Percentiles rank a stretch among this genome's conserved stretches.
phyloP scores from a whole-genome alignment of 345 rosid genomes.

The Eucalyptus erythrocorys region DNA sequence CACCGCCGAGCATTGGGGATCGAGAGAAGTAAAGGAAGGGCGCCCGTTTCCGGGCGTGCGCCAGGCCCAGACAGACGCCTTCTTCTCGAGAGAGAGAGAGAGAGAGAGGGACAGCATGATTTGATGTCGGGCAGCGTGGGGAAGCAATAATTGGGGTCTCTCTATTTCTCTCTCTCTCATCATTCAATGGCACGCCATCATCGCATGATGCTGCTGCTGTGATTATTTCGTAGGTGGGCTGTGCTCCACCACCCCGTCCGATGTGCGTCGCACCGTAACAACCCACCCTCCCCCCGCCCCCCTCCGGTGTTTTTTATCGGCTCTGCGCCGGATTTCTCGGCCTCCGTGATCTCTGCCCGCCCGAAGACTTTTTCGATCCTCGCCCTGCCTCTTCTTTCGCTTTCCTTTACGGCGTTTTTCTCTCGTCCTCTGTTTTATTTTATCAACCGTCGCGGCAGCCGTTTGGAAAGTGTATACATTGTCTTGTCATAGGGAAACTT shows the following conservation, averaged over 20 bases:
- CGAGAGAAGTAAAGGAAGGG: background rate
- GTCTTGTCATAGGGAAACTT: background rate
- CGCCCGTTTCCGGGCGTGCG: background rate
- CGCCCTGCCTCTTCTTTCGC: background rate
- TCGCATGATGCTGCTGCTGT: background rate
- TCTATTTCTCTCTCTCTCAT: background rate
- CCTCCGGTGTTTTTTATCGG: background rate
- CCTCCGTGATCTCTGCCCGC: background rate
- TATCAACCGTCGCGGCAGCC: background rate
- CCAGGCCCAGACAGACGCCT: background rate
- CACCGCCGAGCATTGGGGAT: background rate
- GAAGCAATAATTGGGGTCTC: slow-evolving; percentile 20
- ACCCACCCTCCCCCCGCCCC: background rate
- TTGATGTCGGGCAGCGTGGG: slow-evolving; percentile 37
- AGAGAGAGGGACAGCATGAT: slow-evolving; percentile 9
- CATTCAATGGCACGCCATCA: background rate
- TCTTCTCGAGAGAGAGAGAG: background rate
- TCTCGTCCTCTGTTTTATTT: background rate
- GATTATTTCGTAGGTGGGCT: background rate
- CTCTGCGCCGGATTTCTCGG: slow-evolving; percentile 17
- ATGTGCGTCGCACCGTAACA: background rate
- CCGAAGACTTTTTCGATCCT: background rate
- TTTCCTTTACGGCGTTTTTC: background rate
- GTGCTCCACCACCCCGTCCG: background rate
- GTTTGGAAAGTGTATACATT: background rate